Evolutionary conservation across 352 stramenopile genomes (phyloP), one percentile per base, ranked within the genome.

Genomic region (Phytophthora kernoviae): DNA sequence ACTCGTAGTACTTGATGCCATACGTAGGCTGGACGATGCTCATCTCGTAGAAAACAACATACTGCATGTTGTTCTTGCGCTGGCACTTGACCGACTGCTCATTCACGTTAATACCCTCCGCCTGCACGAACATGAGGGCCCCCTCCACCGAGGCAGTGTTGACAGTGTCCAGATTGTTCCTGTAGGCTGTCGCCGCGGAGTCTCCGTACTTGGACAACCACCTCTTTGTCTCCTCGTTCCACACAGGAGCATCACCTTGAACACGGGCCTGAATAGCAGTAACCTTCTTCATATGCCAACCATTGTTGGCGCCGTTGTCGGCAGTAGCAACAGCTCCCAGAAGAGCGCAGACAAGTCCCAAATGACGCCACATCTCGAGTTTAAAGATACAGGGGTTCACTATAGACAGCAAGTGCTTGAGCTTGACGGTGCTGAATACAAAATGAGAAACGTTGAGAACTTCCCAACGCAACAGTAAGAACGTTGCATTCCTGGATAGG

Each of bases 1-100:
- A 67, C 34, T 67, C 63, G 53, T 87, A 88, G 49, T 83, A 73
- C 40, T 74, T 71, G 32, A 91, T 61, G 36, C 74, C 55, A 30
- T 59, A 57, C 11, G 66, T 83, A 0, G 79, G 78, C 59, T 90
- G 80, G n/a, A 82, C 76, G 32, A 92, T 75, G 24, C 51, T 78
- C 42, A 88, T 76, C 59, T 89, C 68, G 65, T 90, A 89, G 51
- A 92, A 88, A n/a, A 77, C 71, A 0, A 92, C 46, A 62, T 88
- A 86, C 51, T 79, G 62, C 76, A 90, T 87, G 44, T 77, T 70
- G 69, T 89, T 88, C 68, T 89, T 92, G 55, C 77, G 80, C 34
- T 80, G 26, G 50, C 80, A 90, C 34, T 69, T 73, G 48, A 79
- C 69, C 44, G 61, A 75, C 49, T 83, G 67, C 41, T 84, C 68